Evolutionary conservation across 805 yeast genomes (phyloP).

Genomic region (Priceomyces melissophilus): DNA sequence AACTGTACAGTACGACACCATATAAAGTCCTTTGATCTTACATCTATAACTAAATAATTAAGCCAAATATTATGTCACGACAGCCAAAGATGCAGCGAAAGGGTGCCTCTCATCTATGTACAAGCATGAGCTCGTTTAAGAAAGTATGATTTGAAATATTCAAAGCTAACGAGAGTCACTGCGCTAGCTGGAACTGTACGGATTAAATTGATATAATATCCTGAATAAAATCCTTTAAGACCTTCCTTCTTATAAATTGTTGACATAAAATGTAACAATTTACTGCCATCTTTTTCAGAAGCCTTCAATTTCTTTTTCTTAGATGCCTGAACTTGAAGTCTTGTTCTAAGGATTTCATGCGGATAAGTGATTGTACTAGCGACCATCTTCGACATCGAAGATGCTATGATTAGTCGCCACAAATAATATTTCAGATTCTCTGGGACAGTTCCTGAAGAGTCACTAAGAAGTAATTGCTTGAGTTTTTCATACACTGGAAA

Average conservation of each 20-base stretch:
- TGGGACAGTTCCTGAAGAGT: background rate
- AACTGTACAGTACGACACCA: too few species aligned
- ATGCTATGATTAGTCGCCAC: slow-evolving; percentile 49
- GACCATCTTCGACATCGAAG: slow-evolving; percentile 78
- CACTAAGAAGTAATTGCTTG: slow-evolving; percentile 45
- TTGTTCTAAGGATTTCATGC: slow-evolving; percentile 88
- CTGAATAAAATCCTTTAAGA: slow-evolving; percentile 79
- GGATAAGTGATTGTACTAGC: slow-evolving; percentile 92
- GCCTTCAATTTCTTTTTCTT: slow-evolving; percentile 15
- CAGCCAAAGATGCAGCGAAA: background rate
- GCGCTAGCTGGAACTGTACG: slow-evolving; percentile 95
- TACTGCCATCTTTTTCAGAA: slow-evolving; percentile 9
- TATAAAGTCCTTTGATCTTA: too few species aligned
- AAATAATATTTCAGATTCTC: slow-evolving; percentile 12
- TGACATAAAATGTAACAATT: slow-evolving; percentile 29
- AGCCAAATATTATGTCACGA: too few species aligned
- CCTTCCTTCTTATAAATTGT: slow-evolving; percentile 66
- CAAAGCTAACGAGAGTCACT: slow-evolving; percentile 91
- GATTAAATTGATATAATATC: slow-evolving; percentile 78
- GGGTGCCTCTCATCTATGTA: background rate
- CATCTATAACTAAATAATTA: too few species aligned
- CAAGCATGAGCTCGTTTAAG: slow-evolving; percentile 9
- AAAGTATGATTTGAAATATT: slow-evolving; percentile 63
- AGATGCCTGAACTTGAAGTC: slow-evolving; percentile 68
- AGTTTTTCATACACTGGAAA: slow-evolving; percentile 89